Base-by-base conservation (phyloP, 2,329 filamentous ascomycete species). In the Penicillium sp. region DNA sequence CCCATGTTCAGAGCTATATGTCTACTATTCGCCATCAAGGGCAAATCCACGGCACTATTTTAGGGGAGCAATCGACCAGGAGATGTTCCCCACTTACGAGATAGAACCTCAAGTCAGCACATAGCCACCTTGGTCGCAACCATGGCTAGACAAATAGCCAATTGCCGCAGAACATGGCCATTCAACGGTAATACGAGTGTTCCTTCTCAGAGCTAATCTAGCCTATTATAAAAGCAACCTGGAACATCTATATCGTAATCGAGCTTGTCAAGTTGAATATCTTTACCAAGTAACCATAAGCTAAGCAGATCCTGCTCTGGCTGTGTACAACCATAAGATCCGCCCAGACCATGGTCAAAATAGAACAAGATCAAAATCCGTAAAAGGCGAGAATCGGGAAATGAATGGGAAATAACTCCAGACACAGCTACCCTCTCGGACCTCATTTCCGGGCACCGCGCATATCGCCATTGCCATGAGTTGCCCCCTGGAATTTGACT, bases 401-500 rank as follows among this genome's bases (percentile, higher is more conserved):
- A 15, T 23, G 20, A 12, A 5, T 39, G 27, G n/a, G 23, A 29
- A 32, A 9, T 29, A 20, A 42, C 23, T 29, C 39, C 26, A 30
- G 17, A 12, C 7, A 20, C n/a, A 45, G 12, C n/a, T 7, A 4
- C 1, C 26, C 42, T 29, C 9, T 46, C 60, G 60, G 58, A 30
- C 34, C 15, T 50, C 13, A 42, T 32, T 54, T 46, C 60, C 60
- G 56, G 43, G 9, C 44, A 21, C 21, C 13, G 8, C 23, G 21
- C 7, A 17, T 21, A 13, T 53, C n/a, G 30, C 47, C 49, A 49
- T 52, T 3, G 24, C 3, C 23, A 17, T 29, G 10, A 8, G 4
- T 52, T 34, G 56, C 24, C 36, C 23, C 42, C 34, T 27, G 23
- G 6, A 24, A 52, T 48, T 12, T 56, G 15, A 62, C 54, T 62